Conservation (phyloP, 139 green algal species). For the Picochlorum sp. region DNA sequence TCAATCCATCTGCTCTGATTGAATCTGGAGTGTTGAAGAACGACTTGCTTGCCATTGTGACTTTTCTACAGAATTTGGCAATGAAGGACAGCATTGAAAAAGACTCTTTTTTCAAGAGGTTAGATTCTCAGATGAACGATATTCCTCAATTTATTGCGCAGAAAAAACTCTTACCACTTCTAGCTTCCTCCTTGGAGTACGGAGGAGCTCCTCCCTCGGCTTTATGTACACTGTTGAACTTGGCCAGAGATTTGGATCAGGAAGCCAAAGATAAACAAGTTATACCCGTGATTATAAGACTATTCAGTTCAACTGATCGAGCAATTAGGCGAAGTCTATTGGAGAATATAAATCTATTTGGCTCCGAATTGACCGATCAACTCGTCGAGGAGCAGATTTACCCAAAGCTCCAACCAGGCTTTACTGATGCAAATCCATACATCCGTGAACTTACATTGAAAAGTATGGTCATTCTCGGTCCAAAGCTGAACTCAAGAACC, state of each 20-base stretch:
- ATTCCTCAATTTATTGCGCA: conserved; percentile 59
- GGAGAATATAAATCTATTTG: conserved; percentile 72
- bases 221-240: conserved; percentile 63
- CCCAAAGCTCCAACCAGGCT: conserved; percentile 56
- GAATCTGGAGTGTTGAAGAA: conserved; percentile 79
- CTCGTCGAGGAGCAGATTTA: conserved; percentile 62
- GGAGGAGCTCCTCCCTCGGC: conserved; percentile 73
- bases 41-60: conserved; percentile 77
- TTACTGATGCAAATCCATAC: conserved; percentile 81
- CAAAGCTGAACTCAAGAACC: conserved; percentile 80
- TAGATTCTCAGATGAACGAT: conserved; percentile 38
- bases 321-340: conserved; percentile 75
- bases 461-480: conserved; percentile 71
- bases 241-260: conserved; percentile 39
- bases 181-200: conserved; percentile 80
- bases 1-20: conserved; percentile 77
- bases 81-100: conserved; percentile 75
- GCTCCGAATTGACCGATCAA: conserved; percentile 11
- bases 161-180: conserved; percentile 81
- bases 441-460: conserved; percentile 96
- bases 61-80: conserved; percentile 87
- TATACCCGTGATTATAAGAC: conserved; percentile 70
- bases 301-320: conserved; percentile 83
- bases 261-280: conserved; percentile 71
- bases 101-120: conserved; percentile 64